Percentiles rank a stretch among this genome's conserved stretches.
phyloP scores from a whole-genome alignment of 202 grass and related monocot species.

The Zizania palustris region DNA sequence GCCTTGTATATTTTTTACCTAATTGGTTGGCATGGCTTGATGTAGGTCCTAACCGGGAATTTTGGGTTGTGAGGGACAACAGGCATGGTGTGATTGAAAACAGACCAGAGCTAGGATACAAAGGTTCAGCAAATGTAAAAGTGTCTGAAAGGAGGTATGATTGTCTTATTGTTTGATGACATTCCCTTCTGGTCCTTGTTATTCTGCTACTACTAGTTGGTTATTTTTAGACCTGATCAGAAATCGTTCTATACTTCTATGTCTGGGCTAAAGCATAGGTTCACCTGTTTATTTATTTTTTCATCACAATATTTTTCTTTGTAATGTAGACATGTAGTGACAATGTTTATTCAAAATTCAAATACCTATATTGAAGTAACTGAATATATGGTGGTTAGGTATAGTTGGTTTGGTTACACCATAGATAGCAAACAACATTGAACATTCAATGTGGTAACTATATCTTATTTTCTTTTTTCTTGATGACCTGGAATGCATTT shows the following conservation, averaged over 20 bases:
- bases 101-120: slow-evolving; percentile 47
- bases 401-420: neutral
- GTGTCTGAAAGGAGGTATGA: slow-evolving; percentile 58
- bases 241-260: neutral
- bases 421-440: slow-evolving; percentile 6
- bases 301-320: neutral
- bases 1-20: neutral
- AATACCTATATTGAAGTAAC: neutral
- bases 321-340: neutral
- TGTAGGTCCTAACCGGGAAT: slow-evolving; percentile 78
- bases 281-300: neutral
- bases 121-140: slow-evolving; percentile 35
- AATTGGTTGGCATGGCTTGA: slow-evolving; percentile 41
- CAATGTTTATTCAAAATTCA: neutral
- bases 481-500: neutral
- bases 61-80: slow-evolving; percentile 92
- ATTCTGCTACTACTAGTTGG: neutral
- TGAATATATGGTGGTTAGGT: neutral
- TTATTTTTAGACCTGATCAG: neutral
- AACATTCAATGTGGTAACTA: neutral
- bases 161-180: slow-evolving; percentile 16
- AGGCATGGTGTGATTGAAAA: slow-evolving; percentile 57
- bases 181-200: neutral
- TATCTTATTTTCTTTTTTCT: neutral
- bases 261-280: neutral